phyloP scores from a whole-genome alignment of 768 basidiomycete species.

The Trametes cingulata region DNA sequence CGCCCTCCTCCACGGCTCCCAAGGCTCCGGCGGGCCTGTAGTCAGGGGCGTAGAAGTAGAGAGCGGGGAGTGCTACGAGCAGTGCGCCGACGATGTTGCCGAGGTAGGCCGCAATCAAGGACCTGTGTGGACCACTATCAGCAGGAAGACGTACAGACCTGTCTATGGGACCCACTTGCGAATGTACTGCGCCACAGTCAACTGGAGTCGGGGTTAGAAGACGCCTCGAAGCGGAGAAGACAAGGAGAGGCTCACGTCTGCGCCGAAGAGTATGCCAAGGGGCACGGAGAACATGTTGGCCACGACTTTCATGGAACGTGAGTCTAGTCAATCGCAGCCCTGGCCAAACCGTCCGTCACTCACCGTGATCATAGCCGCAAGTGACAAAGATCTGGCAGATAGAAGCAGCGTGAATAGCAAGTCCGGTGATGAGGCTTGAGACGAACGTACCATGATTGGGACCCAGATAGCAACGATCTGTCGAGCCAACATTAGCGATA shows the following conservation, averaged over 20 bases:
- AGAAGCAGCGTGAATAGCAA: neutral
- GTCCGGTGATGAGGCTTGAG: neutral
- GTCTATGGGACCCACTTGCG: conserved; percentile 49
- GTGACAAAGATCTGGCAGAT: conserved; percentile 61
- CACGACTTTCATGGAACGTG: conserved; percentile 44
- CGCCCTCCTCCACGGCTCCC: conserved; percentile 26
- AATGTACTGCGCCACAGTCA: conserved; percentile 60
- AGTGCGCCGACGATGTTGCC: conserved; percentile 70
- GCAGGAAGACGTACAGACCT: no score
- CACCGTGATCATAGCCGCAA: conserved; percentile 71
- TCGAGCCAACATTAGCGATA: neutral
- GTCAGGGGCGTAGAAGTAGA: conserved; percentile 64
- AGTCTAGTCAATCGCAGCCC: neutral
- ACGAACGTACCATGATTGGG: conserved; percentile 69
- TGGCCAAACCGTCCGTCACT: conserved; percentile 18
- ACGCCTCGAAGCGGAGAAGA: neutral
- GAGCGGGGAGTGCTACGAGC: conserved; percentile 62
- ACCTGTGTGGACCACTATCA: conserved; percentile 35
- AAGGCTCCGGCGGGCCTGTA: conserved; percentile 33
- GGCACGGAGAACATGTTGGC: conserved; percentile 81
- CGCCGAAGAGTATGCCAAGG: conserved; percentile 69
- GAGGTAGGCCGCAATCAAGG: conserved; percentile 62
- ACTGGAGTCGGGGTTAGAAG: conserved; percentile 31
- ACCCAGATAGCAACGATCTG: conserved; percentile 68
- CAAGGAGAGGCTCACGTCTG: conserved; percentile 47